Percentiles rank a stretch among this genome's conserved stretches.
Conservation (phyloP, 2,329 filamentous ascomycete species). For the Colletotrichum sp. region DNA sequence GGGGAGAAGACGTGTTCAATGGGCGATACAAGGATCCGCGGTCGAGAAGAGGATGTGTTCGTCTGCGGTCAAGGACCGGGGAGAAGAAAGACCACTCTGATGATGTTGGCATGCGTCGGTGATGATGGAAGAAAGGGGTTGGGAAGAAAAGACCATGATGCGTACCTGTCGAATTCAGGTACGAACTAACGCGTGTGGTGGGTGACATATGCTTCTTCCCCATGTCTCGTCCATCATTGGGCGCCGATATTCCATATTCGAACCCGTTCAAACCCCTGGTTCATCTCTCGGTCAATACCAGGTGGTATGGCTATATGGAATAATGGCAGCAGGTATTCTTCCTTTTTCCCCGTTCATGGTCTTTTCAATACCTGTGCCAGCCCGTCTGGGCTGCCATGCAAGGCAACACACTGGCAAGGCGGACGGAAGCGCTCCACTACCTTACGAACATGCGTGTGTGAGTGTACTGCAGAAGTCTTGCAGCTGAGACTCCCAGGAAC, state of each 20-base stretch:
- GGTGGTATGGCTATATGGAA: neutral
- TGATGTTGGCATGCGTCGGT: neutral
- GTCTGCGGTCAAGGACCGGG: neutral
- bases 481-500: neutral
- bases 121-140: neutral
- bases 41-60: neutral
- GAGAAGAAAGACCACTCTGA: neutral
- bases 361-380: neutral
- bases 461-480: conserved; percentile 2
- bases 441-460: neutral
- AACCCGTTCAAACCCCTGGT: neutral
- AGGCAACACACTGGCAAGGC: neutral
- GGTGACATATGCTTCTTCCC: neutral
- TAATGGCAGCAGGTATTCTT: neutral
- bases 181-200: neutral
- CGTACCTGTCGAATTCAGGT: conserved; percentile 5
- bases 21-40: neutral
- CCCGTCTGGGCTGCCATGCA: neutral
- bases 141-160: neutral
- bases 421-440: conserved; percentile 6
- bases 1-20: neutral
- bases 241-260: neutral
- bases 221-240: neutral
- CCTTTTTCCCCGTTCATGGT: neutral
- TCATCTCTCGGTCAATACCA: neutral